phyloP scores from a whole-genome alignment of 306 rosid species.

The Prunus davidiana region DNA sequence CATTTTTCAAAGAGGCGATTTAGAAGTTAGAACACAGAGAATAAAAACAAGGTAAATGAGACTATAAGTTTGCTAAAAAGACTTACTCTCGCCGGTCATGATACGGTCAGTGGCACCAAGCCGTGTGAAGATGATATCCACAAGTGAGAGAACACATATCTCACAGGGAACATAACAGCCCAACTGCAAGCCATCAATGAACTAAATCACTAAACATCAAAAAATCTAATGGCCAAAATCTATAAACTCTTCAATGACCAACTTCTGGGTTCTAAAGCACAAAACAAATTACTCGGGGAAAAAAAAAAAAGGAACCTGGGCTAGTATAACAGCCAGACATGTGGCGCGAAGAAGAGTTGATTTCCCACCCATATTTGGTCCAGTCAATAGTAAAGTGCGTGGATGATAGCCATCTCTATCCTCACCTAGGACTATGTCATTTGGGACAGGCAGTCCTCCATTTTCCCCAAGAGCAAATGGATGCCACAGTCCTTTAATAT shows the following conservation, averaged over 20 bases:
- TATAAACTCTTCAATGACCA: background rate
- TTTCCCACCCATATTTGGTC: conserved; percentile 99
- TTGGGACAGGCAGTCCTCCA: conserved; percentile 77
- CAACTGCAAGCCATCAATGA: conserved; percentile 57
- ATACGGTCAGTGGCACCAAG: conserved; percentile 98
- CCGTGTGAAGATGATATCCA: conserved; percentile 86
- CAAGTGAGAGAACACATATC: conserved; percentile 68
- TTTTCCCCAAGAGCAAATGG: conserved; percentile 81
- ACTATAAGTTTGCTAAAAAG: background rate
- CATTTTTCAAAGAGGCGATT: background rate
- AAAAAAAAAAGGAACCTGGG: conserved; percentile 58
- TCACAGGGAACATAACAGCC: conserved; percentile 94
- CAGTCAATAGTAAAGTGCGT: conserved; percentile 76
- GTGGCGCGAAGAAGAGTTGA: conserved; percentile 94
- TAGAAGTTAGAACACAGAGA: background rate
- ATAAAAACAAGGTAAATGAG: background rate
- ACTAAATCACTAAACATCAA: conserved; percentile 10
- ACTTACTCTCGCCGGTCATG: conserved; percentile 98
- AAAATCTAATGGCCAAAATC: conserved; percentile 4
- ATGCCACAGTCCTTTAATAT: conserved; percentile 84
- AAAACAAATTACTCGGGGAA: conserved; percentile 2
- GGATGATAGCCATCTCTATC: conserved; percentile 51
- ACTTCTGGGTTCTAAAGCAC: background rate
- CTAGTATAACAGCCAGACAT: conserved; percentile 86
- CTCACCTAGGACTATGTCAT: conserved; percentile 80